These are phyloP conservation scores for Vanderwaltozyma yarrowii DNA, from an alignment of 805 yeast species.

Conservation along the genomic window DNA sequence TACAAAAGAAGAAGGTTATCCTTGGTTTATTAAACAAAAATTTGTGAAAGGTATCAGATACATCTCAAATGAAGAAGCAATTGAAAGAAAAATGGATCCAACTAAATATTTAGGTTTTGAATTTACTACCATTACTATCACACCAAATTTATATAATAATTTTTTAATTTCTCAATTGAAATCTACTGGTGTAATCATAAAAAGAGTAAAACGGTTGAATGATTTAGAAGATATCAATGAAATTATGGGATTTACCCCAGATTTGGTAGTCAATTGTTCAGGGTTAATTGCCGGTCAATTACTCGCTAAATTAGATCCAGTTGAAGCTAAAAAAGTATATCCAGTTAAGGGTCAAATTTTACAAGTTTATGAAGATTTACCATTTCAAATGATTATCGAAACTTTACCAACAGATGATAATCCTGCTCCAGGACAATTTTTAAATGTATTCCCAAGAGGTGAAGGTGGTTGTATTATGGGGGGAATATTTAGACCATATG, in stretches of 20 bases:
- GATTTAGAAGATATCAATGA: conserved; percentile 2
- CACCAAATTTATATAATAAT: conserved; percentile 2
- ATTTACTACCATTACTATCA: conserved; percentile 1
- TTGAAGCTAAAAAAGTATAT: conserved; percentile 13
- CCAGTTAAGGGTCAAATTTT: conserved; percentile 65
- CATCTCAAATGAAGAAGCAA: neutral
- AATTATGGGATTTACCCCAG: conserved; percentile 1
- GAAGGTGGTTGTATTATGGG: conserved; percentile 51
- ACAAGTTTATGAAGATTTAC: conserved; percentile 16
- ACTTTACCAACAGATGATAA: neutral
- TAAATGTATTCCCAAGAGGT: conserved; percentile 2
- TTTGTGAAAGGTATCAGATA: neutral
- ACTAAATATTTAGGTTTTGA: neutral
- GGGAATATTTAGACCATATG: conserved; percentile 52
- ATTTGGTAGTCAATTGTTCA: conserved; percentile 1
- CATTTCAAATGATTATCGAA: conserved; percentile 2
- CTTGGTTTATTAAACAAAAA: conserved; percentile 2
- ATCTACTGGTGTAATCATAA: neutral
- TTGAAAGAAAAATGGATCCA: neutral
- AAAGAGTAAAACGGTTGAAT: conserved; percentile 1
- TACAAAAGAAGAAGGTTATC: neutral
- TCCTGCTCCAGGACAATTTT: neutral
- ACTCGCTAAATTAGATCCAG: neutral
- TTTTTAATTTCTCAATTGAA: neutral
- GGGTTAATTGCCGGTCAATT: conserved; percentile 1